Percentiles rank a stretch among this genome's conserved stretches.
phyloP scores from a whole-genome alignment of 164 flowering plant species.

The Tinospora cordifolia region DNA sequence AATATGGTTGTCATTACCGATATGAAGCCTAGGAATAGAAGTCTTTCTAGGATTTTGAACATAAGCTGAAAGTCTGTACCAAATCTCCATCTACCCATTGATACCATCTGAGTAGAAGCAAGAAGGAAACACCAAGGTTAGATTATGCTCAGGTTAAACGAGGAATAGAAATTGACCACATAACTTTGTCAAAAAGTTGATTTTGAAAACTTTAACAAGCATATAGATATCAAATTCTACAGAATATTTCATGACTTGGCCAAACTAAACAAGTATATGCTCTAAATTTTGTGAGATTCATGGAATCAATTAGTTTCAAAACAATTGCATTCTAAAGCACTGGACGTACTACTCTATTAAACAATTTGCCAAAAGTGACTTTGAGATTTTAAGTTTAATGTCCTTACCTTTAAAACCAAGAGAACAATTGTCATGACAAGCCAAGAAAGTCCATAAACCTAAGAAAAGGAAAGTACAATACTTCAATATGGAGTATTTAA shows the following conservation, averaged over 20 bases:
- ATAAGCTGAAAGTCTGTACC: slow-evolving; percentile 91
- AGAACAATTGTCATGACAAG: slow-evolving; percentile 58
- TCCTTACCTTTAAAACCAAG: slow-evolving; percentile 71
- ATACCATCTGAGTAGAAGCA: slow-evolving; percentile 59
- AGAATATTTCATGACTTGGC: background rate
- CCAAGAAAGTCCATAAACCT: slow-evolving; percentile 98
- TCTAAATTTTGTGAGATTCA: background rate
- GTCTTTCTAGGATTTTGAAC: slow-evolving; percentile 89
- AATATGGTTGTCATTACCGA: slow-evolving; percentile 82
- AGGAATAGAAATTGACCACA: background rate
- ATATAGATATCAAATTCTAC: background rate
- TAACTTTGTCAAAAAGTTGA: background rate
- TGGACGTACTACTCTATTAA: no score
- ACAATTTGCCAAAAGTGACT: no score
- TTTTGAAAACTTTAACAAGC: background rate
- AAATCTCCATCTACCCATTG: slow-evolving; percentile 84
- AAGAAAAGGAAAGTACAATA: slow-evolving; percentile 8
- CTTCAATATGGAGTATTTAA: background rate
- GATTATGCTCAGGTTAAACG: background rate
- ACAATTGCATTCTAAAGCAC: background rate
- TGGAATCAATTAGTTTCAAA: background rate
- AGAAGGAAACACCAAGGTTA: background rate
- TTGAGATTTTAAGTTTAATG: background rate
- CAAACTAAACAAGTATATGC: background rate
- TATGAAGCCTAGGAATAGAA: slow-evolving; percentile 73